phyloP scores from a whole-genome alignment of 2,329 filamentous ascomycete genomes.

The Ophiostoma australiae region DNA sequence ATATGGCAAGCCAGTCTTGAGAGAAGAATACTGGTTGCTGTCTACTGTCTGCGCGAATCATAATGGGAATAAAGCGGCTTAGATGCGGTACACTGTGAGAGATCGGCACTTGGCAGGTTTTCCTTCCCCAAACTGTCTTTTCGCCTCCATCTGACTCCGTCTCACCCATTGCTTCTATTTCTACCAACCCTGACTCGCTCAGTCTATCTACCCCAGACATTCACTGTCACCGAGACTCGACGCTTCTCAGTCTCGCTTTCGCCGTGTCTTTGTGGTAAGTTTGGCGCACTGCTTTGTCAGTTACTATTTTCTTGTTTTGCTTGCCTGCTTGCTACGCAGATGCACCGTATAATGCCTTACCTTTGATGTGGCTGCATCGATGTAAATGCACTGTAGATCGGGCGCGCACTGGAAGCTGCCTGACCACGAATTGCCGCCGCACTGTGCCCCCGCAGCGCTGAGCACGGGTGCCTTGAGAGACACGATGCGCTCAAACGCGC shows the following conservation, averaged over 20 bases:
- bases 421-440: slow-evolving; percentile 23
- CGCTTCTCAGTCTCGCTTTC: neutral
- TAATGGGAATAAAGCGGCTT: neutral
- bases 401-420: slow-evolving; percentile 24
- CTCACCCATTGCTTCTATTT: neutral
- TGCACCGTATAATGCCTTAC: neutral
- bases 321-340: too few species aligned
- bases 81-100: neutral
- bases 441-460: slow-evolving; percentile 36
- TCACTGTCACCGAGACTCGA: neutral
- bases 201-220: neutral
- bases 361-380: slow-evolving; percentile 12
- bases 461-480: neutral
- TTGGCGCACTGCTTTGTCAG: neutral
- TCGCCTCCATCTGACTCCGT: neutral
- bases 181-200: neutral
- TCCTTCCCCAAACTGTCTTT: neutral
- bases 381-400: slow-evolving; percentile 20
- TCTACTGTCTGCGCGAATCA: neutral
- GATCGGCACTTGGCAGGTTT: neutral
- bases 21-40: neutral
- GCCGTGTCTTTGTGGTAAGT: neutral
- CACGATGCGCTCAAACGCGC: neutral
- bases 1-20: neutral
- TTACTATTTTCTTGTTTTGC: neutral